Evolutionary conservation across 2,329 filamentous ascomycete genomes (phyloP), one percentile per base, ranked within the genome.

Genomic region (Microsporum audouinii): DNA sequence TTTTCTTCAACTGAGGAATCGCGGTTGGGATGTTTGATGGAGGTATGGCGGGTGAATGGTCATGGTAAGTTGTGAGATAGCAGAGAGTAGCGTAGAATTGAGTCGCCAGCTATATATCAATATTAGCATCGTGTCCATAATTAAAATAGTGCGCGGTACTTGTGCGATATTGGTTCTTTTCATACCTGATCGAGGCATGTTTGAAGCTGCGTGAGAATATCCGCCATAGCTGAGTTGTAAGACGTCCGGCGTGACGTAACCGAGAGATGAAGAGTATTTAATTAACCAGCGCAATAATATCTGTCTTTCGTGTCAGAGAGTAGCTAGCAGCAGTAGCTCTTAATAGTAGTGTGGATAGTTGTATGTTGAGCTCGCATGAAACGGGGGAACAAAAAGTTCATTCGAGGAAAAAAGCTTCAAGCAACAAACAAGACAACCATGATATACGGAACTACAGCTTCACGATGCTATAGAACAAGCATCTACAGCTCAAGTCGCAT

Each of bases 1-100:
- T 76, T 58, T 71, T 76, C 12, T 74, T 73, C 45, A 76, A 71
- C 39, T 70, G 67, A 1, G 72, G 75, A 34, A 71, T 72, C 60
- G 70, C 70, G 63, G 68, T 64, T 53, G 67, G 68, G 63, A 71
- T 67, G 61, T 68, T 67, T 49, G 64, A 65, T 14, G 71, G 73
- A 38, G 66, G 68, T 10, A 63, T 73, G 34, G 71, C 74, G 60
- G 71, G 72, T 49, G 71, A 75, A 66, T 73, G 75, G 69, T 75
- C 77, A 69, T 75, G 76, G 70, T 77, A 78, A 61, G 71, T 76
- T 60, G 70, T 75, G 61, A 79, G 71, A 67, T 79, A 80, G 70
- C 75, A 74, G 61, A 79, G 70, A 36, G 77, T 78, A 60, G 77
- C 76, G 69, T 78, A 79, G 74, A 79, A 78, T 72, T 80, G 78